These are phyloP conservation scores for Penicillium glabrum DNA, from an alignment of 2,329 filamentous ascomycete species.

Conservation along the genomic window DNA sequence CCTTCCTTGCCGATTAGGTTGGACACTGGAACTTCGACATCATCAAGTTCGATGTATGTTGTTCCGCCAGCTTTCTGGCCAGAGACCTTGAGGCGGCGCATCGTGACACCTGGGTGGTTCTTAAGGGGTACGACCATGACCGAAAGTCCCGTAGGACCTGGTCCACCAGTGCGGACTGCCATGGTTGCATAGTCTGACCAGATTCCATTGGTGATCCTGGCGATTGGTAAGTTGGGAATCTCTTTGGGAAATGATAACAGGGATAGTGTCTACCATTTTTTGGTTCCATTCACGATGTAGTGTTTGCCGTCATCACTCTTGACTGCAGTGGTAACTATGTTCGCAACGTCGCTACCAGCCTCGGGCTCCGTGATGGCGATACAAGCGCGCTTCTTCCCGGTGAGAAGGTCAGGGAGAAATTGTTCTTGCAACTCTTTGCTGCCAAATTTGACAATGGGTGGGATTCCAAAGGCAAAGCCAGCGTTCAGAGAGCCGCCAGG, in stretches of 20 bases:
- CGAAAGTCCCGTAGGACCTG: conserved; percentile 62
- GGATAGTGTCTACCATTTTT: conserved; percentile 63
- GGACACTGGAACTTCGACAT: conserved; percentile 68
- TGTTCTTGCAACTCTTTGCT: conserved; percentile 61
- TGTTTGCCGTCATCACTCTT: conserved; percentile 63
- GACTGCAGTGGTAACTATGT: conserved; percentile 66
- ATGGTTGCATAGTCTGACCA: conserved; percentile 68
- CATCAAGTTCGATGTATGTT: conserved; percentile 73
- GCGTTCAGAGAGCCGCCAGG: conserved; percentile 66
- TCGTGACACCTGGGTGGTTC: conserved; percentile 63
- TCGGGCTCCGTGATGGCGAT: conserved; percentile 79
- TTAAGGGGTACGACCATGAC: conserved; percentile 72
- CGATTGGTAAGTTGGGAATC: not conserved
- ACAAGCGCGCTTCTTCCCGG: conserved; percentile 65
- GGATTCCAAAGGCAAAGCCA: conserved; percentile 71
- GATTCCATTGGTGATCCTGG: conserved; percentile 68
- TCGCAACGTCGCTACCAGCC: conserved; percentile 72
- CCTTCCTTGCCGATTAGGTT: conserved; percentile 71
- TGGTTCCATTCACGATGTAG: conserved; percentile 72
- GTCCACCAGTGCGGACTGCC: conserved; percentile 71
- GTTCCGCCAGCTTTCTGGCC: conserved; percentile 68
- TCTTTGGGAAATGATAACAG: not conserved
- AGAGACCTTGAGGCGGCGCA: conserved; percentile 66
- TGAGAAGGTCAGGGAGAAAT: conserved; percentile 67
- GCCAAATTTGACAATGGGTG: conserved; percentile 70